Evolutionary conservation across 1,284 basidiomycete genomes (phyloP).

Genomic region (Rhodotorula sp.): DNA sequence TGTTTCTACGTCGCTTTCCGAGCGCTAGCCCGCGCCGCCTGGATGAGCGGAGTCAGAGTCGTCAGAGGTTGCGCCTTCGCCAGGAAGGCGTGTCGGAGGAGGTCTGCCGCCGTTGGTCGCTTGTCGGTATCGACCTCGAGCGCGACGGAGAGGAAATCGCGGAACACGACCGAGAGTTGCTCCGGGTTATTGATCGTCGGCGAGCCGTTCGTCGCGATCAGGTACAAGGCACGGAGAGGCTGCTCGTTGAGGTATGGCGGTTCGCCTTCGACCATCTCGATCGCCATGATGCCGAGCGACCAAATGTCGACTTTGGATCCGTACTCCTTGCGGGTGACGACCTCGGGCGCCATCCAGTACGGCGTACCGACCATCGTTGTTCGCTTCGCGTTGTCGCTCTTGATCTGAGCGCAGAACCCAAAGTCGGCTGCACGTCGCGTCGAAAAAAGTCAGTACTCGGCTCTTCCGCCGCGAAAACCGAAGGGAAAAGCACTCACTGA

Average conservation of each 20-base stretch:
- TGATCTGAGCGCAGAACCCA: conserved; percentile 97
- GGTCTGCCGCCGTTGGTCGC: conserved; percentile 78
- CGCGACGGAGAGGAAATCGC: conserved; percentile 83
- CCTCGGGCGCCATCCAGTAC: conserved; percentile 99
- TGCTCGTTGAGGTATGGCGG: conserved; percentile 91
- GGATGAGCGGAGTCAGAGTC: conserved; percentile 86
- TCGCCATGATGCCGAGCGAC: conserved; percentile 98
- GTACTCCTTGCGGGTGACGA: conserved; percentile 97
- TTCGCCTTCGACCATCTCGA: conserved; percentile 99
- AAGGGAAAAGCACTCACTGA: conserved; percentile 64
- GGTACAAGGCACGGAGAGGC: conserved; percentile 60
- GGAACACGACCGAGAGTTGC: conserved; percentile 79
- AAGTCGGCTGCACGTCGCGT: conserved; percentile 72
- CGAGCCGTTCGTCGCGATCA: conserved; percentile 98
- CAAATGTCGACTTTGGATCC: conserved; percentile 99
- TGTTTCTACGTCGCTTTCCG: conserved; percentile 16
- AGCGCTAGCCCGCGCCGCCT: conserved; percentile 64
- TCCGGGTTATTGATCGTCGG: conserved; percentile 95
- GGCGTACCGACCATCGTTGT: conserved; percentile 99
- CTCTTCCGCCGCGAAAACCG: not conserved
- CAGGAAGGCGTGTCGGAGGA: conserved; percentile 58
- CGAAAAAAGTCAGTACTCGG: not conserved
- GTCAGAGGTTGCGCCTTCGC: conserved; percentile 63
- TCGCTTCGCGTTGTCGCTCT: conserved; percentile 85
- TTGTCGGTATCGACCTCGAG: conserved; percentile 93